Evolutionary conservation across 1,284 basidiomycete genomes (phyloP).

Genomic region (Boletus smithii): DNA sequence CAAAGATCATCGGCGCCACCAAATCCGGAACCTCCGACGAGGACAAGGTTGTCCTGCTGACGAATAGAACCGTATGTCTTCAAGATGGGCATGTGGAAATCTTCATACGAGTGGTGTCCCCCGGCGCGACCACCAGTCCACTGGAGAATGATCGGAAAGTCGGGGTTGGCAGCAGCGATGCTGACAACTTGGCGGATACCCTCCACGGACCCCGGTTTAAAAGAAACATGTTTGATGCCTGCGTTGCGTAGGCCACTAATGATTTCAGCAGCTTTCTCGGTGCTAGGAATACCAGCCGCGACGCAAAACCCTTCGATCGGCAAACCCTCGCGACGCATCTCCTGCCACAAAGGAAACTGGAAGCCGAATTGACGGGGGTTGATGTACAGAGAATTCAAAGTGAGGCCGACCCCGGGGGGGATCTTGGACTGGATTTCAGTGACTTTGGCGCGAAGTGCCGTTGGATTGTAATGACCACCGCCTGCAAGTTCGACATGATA

Average conservation of each 20-base stretch:
- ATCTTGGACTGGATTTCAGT: constrained; percentile 83
- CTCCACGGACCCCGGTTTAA: constrained; percentile 97
- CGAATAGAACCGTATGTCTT: constrained; percentile 89
- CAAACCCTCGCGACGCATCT: constrained; percentile 93
- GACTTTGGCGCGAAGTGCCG: constrained; percentile 85
- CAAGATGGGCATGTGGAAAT: constrained; percentile 96
- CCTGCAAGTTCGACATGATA: constrained; percentile 97
- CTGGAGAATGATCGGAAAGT: constrained; percentile 97
- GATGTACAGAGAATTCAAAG: constrained; percentile 96
- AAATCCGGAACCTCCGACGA: constrained; percentile 96
- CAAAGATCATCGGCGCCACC: constrained; percentile 94
- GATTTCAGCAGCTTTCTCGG: constrained; percentile 93
- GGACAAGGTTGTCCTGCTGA: constrained; percentile 82
- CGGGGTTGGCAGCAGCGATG: constrained; percentile 91
- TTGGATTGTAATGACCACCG: constrained; percentile 93
- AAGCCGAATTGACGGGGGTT: constrained; percentile 96
- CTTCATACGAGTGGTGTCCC: constrained; percentile 97
- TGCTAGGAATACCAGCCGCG: constrained; percentile 91
- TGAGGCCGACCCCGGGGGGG: constrained; percentile 85
- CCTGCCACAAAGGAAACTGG: constrained; percentile 96
- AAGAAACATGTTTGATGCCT: constrained; percentile 92
- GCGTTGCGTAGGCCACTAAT: constrained; percentile 73
- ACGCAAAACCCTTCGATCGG: constrained; percentile 98
- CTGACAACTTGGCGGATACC: constrained; percentile 96
- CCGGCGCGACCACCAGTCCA: constrained; percentile 99